Evolutionary conservation across 306 rosid genomes (phyloP), one percentile per base, ranked within the genome.

Genomic region (Medicago lupulina): DNA sequence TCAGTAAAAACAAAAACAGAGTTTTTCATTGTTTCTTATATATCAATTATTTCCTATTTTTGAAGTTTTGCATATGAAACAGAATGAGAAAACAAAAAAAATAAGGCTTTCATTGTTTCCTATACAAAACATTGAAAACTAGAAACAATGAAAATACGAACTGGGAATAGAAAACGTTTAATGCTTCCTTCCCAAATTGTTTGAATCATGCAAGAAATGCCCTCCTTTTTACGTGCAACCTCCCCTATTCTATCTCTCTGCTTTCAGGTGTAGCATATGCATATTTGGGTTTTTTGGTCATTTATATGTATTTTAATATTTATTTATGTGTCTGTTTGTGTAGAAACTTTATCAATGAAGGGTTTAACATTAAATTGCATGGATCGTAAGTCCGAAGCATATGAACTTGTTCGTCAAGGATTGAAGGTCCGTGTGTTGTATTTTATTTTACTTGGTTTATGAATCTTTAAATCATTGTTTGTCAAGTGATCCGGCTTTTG

Each of bases 261-360:
- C 73, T 70, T 9, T 51, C 63, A 38, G 39, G 54, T 19, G 62
- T 41, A 7, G 50, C 82, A 67, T 73, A 39, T 69, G 50, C 82
- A 67, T 73, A 39, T 69, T 67, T 61, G 61, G 15, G 7, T 57
- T 41, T 15, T 40, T 18, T 28, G 72, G 34, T 58, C 41, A 50
- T 47, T 12, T 47, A 9, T 18, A 18, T 61, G 44, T 44, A 23
- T 40, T 40, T 40, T 64, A 51, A 51, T 40, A 19, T 65, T 67
- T 47, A 70, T 12, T 6, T 21, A 63, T 70, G 14, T 58, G 23
- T 78, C 43, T 83, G 82, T 74, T 66, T 34, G 9, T 8, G 59
- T 86, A 93, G 98, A 93, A 88, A 93, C 98, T 77, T 86, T 93
- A 88, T 91, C 98, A 41, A 93, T 93, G 98, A 93, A 93, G 93